Evolutionary conservation across 768 basidiomycete genomes (phyloP).

Genomic region (Suillus alpinus): DNA sequence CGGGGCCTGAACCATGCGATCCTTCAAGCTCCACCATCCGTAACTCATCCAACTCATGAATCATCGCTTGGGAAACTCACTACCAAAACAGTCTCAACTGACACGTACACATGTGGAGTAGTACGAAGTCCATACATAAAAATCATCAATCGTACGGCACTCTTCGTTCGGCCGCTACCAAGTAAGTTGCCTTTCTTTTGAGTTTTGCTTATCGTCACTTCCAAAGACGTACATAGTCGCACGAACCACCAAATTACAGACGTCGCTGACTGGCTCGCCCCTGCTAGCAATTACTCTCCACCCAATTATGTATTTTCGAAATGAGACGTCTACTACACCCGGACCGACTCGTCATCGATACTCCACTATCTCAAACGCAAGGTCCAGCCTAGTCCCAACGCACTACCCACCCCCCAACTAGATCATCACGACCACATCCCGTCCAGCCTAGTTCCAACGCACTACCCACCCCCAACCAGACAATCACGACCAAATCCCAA

Average conservation of each 20-base stretch:
- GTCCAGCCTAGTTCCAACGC: not conserved
- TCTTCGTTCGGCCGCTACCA: not conserved
- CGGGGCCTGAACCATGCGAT: not conserved
- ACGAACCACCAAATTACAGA: not conserved
- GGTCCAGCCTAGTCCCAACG: not conserved
- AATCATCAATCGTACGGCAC: not conserved
- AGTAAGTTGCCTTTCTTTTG: not conserved
- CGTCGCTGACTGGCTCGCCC: not conserved
- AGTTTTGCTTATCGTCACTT: not conserved
- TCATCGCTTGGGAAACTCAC: not conserved
- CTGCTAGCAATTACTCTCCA: not conserved
- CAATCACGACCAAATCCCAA: not conserved
- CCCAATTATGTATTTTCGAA: not conserved
- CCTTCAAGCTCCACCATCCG: not conserved
- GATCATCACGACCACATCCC: not conserved
- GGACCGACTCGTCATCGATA: not conserved
- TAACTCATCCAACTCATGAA: not conserved
- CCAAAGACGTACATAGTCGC: not conserved
- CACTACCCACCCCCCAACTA: not conserved
- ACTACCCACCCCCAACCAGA: not conserved
- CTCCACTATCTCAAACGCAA: not conserved
- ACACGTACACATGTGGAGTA: not conserved
- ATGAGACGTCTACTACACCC: not conserved
- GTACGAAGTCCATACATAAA: not conserved
- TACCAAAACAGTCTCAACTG: not conserved